These are phyloP conservation scores for Claviceps monticola DNA, from an alignment of 2,329 filamentous ascomycete species.

Conservation along the genomic window DNA sequence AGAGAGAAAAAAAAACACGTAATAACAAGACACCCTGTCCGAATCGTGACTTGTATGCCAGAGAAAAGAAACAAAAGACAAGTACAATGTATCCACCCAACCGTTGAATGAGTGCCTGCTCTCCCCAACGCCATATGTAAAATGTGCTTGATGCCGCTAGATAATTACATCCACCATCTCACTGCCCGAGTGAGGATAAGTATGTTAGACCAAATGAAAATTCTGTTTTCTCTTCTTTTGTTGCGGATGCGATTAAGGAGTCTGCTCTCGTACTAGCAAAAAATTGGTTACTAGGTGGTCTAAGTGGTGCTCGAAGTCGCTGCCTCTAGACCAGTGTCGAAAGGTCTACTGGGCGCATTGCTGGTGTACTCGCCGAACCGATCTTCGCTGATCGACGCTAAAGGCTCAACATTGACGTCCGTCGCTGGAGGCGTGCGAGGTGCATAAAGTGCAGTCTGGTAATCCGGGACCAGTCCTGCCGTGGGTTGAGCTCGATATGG, in stretches of 20 bases:
- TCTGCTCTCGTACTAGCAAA: background rate
- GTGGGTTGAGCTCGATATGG: conserved; percentile 36
- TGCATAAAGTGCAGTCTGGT: conserved; percentile 44
- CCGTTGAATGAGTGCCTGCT: background rate
- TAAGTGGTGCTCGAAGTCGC: background rate
- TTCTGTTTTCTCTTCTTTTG: background rate
- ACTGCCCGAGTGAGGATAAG: background rate
- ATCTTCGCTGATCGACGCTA: conserved; percentile 21
- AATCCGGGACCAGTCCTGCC: conserved; percentile 47
- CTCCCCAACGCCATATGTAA: background rate
- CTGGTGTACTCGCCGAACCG: conserved; percentile 11
- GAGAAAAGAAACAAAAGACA: background rate
- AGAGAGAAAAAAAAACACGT: background rate
- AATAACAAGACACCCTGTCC: background rate
- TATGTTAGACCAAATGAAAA: background rate
- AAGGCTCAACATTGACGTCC: conserved; percentile 15
- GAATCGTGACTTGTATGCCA: background rate
- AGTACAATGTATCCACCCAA: background rate
- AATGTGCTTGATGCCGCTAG: background rate
- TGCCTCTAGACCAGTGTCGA: background rate
- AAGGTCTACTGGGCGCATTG: background rate
- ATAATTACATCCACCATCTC: background rate
- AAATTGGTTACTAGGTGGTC: background rate
- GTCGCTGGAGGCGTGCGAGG: conserved; percentile 32
- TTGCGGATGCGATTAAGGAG: background rate